These are phyloP conservation scores for Phenoliferia sp. DNA, from an alignment of 1,284 basidiomycete species.

Conservation along the genomic window DNA sequence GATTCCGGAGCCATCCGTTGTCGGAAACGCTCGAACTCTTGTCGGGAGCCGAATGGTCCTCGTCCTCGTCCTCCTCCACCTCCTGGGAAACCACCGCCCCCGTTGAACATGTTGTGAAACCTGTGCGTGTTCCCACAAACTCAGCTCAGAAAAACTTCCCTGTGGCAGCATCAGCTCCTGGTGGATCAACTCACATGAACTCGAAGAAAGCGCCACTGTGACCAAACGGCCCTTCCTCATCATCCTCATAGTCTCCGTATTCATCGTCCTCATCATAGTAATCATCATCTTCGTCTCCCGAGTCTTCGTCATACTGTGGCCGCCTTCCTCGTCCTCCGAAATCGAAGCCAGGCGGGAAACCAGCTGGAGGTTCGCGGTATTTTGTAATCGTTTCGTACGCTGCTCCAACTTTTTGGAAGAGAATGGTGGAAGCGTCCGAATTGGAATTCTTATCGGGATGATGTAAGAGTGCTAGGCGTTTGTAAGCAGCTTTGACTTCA, in stretches of 20 bases:
- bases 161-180: neutral
- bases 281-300: slow-evolving; percentile 7
- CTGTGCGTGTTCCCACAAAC: slow-evolving; percentile 45
- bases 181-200: neutral
- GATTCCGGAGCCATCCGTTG: neutral
- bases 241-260: slow-evolving; percentile 38
- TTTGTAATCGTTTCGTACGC: slow-evolving; percentile 60
- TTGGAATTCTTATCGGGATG: slow-evolving; percentile 67
- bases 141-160: neutral
- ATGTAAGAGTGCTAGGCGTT: slow-evolving; percentile 60
- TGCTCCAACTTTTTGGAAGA: slow-evolving; percentile 58
- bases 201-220: slow-evolving; percentile 25
- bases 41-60: neutral
- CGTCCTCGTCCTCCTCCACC: neutral
- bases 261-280: slow-evolving; percentile 26
- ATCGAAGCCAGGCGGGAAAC: slow-evolving; percentile 10
- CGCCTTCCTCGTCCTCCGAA: slow-evolving; percentile 9
- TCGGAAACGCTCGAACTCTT: neutral
- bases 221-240: neutral
- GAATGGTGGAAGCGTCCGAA: slow-evolving; percentile 50
- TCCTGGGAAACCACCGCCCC: slow-evolving; percentile 39
- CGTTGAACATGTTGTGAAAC: slow-evolving; percentile 49
- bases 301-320: neutral
- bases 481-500: slow-evolving; percentile 49
- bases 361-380: slow-evolving; percentile 47